These are phyloP conservation scores for Amanita muscaria DNA, from an alignment of 768 basidiomycete genomes.

Conservation along the genomic window DNA sequence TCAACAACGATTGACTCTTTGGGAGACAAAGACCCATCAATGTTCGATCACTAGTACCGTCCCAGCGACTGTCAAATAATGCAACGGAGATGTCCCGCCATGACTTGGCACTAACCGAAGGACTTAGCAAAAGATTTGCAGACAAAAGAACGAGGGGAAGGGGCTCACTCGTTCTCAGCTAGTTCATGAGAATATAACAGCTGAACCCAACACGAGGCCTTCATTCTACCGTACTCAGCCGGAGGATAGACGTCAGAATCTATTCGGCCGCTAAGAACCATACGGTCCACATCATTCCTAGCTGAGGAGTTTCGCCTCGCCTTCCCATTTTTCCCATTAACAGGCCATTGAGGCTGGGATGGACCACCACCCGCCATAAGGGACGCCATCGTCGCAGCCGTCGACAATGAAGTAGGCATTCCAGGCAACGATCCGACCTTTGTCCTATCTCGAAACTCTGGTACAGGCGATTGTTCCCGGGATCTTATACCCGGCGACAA, in stretches of 20 bases:
- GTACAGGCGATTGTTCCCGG: slow-evolving; percentile 26
- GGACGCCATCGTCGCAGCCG: slow-evolving; percentile 44
- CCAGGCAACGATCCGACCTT: slow-evolving; percentile 41
- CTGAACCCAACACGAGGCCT: slow-evolving; percentile 68
- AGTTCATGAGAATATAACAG: slow-evolving; percentile 43
- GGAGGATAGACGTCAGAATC: slow-evolving; percentile 35
- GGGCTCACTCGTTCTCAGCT: slow-evolving; percentile 40
- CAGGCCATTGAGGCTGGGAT: slow-evolving; percentile 21
- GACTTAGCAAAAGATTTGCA: background rate
- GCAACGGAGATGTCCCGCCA: slow-evolving; percentile 46
- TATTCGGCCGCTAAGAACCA: slow-evolving; percentile 48
- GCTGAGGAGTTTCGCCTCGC: slow-evolving; percentile 36
- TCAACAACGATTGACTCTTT: slow-evolving; percentile 29
- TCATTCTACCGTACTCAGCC: slow-evolving; percentile 57
- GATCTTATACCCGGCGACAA: slow-evolving; percentile 28
- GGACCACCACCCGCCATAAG: slow-evolving; percentile 25
- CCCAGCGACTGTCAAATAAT: slow-evolving; percentile 58
- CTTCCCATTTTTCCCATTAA: slow-evolving; percentile 16
- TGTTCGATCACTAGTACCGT: slow-evolving; percentile 42
- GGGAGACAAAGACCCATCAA: slow-evolving; percentile 51
- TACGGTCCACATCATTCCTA: slow-evolving; percentile 55
- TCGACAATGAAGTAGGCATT: slow-evolving; percentile 45
- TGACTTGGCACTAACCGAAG: slow-evolving; percentile 23
- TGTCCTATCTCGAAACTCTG: slow-evolving; percentile 30
- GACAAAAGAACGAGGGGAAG: slow-evolving; percentile 1